phyloP scores from a whole-genome alignment of 2,329 filamentous ascomycete species.

The Botrytis squamosa region DNA sequence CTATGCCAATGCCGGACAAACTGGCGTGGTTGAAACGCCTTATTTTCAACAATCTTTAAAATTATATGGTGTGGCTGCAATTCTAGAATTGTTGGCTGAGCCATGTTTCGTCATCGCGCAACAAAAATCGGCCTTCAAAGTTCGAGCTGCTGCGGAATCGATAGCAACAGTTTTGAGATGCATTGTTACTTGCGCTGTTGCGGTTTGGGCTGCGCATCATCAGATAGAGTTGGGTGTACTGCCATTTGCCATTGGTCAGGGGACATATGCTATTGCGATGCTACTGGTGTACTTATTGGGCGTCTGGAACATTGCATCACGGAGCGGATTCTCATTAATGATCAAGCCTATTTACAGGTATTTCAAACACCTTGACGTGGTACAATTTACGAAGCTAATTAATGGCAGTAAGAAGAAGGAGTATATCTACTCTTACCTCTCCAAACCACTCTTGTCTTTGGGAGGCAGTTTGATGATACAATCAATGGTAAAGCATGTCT shows the following conservation, averaged over 20 bases:
- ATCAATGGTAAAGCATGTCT: slow-evolving; percentile 83
- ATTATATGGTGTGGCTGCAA: slow-evolving; percentile 56
- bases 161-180: slow-evolving; percentile 77
- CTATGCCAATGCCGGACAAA: slow-evolving; percentile 57
- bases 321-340: slow-evolving; percentile 68
- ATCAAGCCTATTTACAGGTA: slow-evolving; percentile 44
- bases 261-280: slow-evolving; percentile 70
- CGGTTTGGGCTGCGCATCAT: slow-evolving; percentile 58
- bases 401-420: slow-evolving; percentile 22
- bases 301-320: slow-evolving; percentile 54
- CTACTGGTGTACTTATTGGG: slow-evolving; percentile 67
- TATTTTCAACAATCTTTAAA: slow-evolving; percentile 57
- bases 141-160: slow-evolving; percentile 81
- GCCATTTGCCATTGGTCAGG: slow-evolving; percentile 85
- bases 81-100: slow-evolving; percentile 79
- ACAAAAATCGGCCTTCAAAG: slow-evolving; percentile 74
- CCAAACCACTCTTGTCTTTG: slow-evolving; percentile 66
- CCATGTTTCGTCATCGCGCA: slow-evolving; percentile 88
- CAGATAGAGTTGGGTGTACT: slow-evolving; percentile 67
- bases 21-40: slow-evolving; percentile 54
- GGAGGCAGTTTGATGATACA: slow-evolving; percentile 84
- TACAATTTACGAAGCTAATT: not conserved
- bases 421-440: slow-evolving; percentile 51
- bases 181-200: slow-evolving; percentile 67
- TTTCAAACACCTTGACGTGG: slow-evolving; percentile 5